These are phyloP conservation scores for Haplosporangium sp. DNA, from an alignment of 371 early-diverging fungal species.

Conservation along the genomic window DNA sequence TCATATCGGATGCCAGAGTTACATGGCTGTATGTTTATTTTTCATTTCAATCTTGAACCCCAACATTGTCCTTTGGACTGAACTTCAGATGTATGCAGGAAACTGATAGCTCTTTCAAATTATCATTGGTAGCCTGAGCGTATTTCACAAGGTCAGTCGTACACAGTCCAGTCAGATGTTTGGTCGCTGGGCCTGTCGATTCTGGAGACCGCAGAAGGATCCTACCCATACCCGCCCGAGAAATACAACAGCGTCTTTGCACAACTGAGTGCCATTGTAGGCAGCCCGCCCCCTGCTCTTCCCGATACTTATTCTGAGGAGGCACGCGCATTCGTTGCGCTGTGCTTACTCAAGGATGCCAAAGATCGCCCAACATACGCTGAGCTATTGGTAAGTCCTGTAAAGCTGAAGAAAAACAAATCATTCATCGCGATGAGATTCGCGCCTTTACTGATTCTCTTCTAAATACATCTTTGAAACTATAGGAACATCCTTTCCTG, in stretches of 20 bases:
- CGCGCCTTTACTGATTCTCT: not conserved
- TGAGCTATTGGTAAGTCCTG: slow-evolving; percentile 67
- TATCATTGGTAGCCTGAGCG: slow-evolving; percentile 76
- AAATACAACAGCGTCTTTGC: slow-evolving; percentile 83
- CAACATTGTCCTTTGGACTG: no score
- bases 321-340: slow-evolving; percentile 82
- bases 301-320: slow-evolving; percentile 76
- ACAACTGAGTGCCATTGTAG: slow-evolving; percentile 88
- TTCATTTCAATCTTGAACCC: slow-evolving; percentile 9
- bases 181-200: slow-evolving; percentile 95
- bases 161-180: slow-evolving; percentile 85
- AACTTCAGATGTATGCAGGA: no score
- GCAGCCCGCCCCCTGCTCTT: slow-evolving; percentile 80
- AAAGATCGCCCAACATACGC: slow-evolving; percentile 77
- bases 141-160: slow-evolving; percentile 71
- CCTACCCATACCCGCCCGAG: slow-evolving; percentile 79
- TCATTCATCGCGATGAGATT: no score
- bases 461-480: not conserved
- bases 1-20: slow-evolving; percentile 93
- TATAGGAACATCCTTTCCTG: slow-evolving; percentile 80
- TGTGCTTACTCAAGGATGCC: slow-evolving; percentile 82
- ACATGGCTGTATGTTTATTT: slow-evolving; percentile 85
- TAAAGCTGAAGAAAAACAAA: no score
- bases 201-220: slow-evolving; percentile 90
- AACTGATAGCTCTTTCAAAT: not conserved